phyloP scores from a whole-genome alignment of 1,284 basidiomycete species.

The Boletus holoroseus region DNA sequence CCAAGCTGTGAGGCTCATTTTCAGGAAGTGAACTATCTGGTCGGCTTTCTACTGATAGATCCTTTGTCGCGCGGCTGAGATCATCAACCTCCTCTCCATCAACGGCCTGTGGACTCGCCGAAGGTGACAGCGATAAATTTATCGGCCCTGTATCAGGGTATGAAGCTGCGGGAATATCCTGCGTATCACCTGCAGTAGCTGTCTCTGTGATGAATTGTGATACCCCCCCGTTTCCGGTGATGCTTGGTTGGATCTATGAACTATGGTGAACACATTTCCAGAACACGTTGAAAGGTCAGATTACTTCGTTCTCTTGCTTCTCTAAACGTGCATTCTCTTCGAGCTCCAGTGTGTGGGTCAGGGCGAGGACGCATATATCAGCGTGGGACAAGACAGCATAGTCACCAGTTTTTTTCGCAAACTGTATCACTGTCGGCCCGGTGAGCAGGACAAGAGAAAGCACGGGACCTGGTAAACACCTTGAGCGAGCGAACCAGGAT shows the following conservation, averaged over 20 bases:
- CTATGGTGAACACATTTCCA: neutral
- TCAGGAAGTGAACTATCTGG: constrained; percentile 1
- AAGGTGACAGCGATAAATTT: constrained; percentile 1
- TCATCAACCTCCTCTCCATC: constrained; percentile 1
- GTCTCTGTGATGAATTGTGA: constrained; percentile 26
- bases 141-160: constrained; percentile 1
- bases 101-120: neutral
- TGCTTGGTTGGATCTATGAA: constrained; percentile 9
- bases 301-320: constrained; percentile 19
- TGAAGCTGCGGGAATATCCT: neutral
- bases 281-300: neutral
- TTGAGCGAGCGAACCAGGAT: constrained; percentile 67
- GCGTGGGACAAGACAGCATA: constrained; percentile 88
- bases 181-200: constrained; percentile 44
- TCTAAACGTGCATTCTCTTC: constrained; percentile 31
- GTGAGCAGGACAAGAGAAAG: constrained; percentile 12
- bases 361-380: constrained; percentile 87
- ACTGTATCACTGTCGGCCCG: constrained; percentile 65
- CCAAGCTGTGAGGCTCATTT: neutral
- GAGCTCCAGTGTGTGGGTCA: constrained; percentile 76
- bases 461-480: constrained; percentile 47
- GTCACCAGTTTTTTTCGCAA: constrained; percentile 96
- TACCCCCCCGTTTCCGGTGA: neutral
- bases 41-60: constrained; percentile 13
- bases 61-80: constrained; percentile 12